Base-by-base conservation (phyloP, 352 stramenopile species). In the Phytophthora capsici region DNA sequence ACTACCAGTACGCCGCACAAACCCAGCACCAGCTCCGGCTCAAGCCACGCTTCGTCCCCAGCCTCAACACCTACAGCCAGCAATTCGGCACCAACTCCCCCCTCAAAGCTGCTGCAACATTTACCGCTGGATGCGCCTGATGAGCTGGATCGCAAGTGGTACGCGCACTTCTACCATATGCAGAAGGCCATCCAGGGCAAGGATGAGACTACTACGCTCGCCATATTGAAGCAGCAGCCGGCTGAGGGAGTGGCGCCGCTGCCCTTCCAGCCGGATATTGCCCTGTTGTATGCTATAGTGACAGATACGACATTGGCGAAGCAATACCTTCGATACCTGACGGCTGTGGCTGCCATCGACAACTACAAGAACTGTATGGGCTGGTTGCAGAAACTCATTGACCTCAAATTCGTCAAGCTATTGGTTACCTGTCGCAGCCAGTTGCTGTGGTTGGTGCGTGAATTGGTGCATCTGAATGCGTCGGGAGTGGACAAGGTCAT, bases 141-240 rank as follows among this genome's bases (percentile, higher is more conserved):
- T 23, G 87, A 95, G 41, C 59, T 94, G 36, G 87, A 95, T 38
- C 82, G 87, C 45, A 95, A 95, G 53, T 95, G 87, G 87, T 93
- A 90, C 40, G 84, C 84, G 38, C 87, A 95, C 45, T 94, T 89
- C 47, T 91, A 93, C 51, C 82, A 92, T 63, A 88, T 93, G 78
- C 87, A 94, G 46, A 95, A 94, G 62, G 69, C 81, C 23, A 84
- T 95, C 28, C 80, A 89, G 23, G 75, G 76, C 52, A 92, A 92
- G 46, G 84, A 93, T 67, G 82, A 93, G 25, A 47, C 69, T 2
- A 59, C 72, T 1, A 63, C 68, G 19, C 66, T 94, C 13, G 72
- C 68, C 16, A 71, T 91, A 3, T 63, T 94, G 16, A 92, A 95
- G 60, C 77, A 87, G 55, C 63, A 80, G 52, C 66, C 80, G 8